A percentile compares a stretch with the other conserved stretches of the same genome.
phyloP scores from a whole-genome alignment of 2,329 filamentous ascomycete genomes.

The Sporothrix phasma region DNA sequence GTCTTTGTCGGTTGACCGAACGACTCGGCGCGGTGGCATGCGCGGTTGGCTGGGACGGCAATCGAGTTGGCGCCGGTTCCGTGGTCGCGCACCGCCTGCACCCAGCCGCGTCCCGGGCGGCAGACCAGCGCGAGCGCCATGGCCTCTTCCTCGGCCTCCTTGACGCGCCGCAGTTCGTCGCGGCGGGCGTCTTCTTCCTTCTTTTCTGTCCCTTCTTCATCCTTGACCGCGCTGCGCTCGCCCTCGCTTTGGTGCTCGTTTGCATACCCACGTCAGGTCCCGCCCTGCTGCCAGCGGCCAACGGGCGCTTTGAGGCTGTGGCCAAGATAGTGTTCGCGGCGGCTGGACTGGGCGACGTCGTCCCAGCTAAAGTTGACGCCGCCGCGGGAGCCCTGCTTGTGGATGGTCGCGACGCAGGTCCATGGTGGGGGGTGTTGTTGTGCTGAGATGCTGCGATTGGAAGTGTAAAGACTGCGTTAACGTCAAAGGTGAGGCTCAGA shows the following conservation, averaged over 20 bases:
- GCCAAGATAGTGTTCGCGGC: conserved; percentile 83
- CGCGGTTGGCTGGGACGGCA: conserved; percentile 11
- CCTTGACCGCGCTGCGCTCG: conserved; percentile 32
- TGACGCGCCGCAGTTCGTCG: conserved; percentile 71
- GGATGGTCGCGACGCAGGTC: conserved; percentile 86
- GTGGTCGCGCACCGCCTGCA: neutral
- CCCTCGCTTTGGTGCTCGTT: conserved; percentile 40
- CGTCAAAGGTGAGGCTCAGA: too few species aligned
- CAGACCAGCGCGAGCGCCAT: conserved; percentile 69
- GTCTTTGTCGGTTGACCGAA: conserved; percentile 39
- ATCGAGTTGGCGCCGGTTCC: conserved; percentile 59
- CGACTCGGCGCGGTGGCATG: neutral
- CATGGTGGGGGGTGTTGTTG: conserved; percentile 42
- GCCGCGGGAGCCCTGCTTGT: conserved; percentile 82
- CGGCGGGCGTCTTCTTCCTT: too few species aligned
- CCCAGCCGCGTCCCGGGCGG: conserved; percentile 32
- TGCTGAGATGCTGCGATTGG: too few species aligned
- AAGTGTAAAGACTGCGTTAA: too few species aligned
- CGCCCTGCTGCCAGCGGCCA: conserved; percentile 80
- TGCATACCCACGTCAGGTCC: conserved; percentile 54
- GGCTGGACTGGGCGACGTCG: conserved; percentile 74
- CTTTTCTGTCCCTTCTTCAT: conserved; percentile 15
- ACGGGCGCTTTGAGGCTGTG: conserved; percentile 89
- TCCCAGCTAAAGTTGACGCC: conserved; percentile 96
- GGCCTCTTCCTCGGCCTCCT: conserved; percentile 88